Evolutionary conservation across 2,329 filamentous ascomycete species (phyloP).

Genomic region (Colletotrichum brevisporum): DNA sequence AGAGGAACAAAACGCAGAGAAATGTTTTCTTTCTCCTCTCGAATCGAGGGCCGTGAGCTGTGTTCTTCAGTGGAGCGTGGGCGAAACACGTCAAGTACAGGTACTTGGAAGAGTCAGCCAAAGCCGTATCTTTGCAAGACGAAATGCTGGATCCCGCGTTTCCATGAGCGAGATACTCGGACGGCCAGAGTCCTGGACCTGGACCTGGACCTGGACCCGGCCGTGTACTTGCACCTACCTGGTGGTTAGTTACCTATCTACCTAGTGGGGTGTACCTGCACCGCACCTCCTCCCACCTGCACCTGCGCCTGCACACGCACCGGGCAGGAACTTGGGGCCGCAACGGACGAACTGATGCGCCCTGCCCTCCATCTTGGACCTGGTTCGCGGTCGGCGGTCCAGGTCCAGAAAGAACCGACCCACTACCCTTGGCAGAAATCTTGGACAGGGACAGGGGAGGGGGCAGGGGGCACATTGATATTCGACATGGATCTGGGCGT

Average conservation of each 20-base stretch:
- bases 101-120: no score
- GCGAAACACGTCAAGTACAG: no score
- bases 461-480: background rate
- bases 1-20: no score
- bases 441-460: slow-evolving; percentile 11
- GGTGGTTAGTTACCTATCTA: no score
- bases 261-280: no score
- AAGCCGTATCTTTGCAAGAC: background rate
- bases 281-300: no score
- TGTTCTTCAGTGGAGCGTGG: no score
- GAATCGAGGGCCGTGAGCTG: no score
- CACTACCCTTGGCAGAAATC: slow-evolving; percentile 19
- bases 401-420: slow-evolving; percentile 2
- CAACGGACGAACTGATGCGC: slow-evolving; percentile 3
- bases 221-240: no score
- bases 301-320: background rate
- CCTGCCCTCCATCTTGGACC: slow-evolving; percentile 21
- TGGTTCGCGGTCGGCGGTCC: slow-evolving; percentile 23
- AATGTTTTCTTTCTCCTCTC: no score
- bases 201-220: background rate
- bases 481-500: background rate
- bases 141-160: no score
- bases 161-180: no score
- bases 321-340: background rate
- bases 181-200: background rate